These are phyloP conservation scores for Fusarium sp. DNA, from an alignment of 2,329 filamentous ascomycete genomes.

Conservation along the genomic window DNA sequence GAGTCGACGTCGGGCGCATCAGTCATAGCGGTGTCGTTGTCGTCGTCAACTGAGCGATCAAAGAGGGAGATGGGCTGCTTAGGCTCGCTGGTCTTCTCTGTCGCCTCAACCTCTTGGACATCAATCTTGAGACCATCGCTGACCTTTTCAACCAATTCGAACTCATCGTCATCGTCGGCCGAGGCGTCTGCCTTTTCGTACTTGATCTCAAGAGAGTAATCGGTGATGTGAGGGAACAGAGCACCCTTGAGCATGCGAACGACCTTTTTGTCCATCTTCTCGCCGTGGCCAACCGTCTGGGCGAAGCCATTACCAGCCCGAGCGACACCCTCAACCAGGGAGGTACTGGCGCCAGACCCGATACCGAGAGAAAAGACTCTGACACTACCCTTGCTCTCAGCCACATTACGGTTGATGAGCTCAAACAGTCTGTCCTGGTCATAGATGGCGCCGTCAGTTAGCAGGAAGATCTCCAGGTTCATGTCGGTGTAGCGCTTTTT, in stretches of 20 bases:
- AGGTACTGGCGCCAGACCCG: conserved; percentile 62
- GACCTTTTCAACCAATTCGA: conserved; percentile 72
- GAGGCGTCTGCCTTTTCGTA: conserved; percentile 54
- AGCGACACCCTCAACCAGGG: conserved; percentile 67
- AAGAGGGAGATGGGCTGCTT: conserved; percentile 70
- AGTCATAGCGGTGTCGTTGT: conserved; percentile 52
- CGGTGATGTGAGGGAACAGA: conserved; percentile 72
- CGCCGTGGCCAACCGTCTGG: conserved; percentile 71
- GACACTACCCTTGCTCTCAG: conserved; percentile 56
- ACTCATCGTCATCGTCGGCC: conserved; percentile 61
- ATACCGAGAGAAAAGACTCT: conserved; percentile 69
- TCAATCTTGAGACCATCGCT: conserved; percentile 60
- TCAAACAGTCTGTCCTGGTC: conserved; percentile 56
- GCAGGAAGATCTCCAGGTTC: conserved; percentile 65
- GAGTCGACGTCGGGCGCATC: conserved; percentile 39
- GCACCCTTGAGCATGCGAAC: conserved; percentile 81
- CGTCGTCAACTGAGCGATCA: conserved; percentile 58
- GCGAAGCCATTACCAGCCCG: conserved; percentile 68
- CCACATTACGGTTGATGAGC: conserved; percentile 58
- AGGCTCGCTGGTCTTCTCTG: conserved; percentile 14
- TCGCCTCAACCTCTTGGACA: conserved; percentile 10
- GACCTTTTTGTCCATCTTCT: conserved; percentile 76
- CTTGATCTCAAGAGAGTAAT: conserved; percentile 73
- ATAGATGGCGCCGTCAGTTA: conserved; percentile 70
- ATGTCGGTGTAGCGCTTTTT: conserved; percentile 57